These are phyloP conservation scores for Capsella rubella DNA, from an alignment of 441 rosid species.

Conservation along the genomic window DNA sequence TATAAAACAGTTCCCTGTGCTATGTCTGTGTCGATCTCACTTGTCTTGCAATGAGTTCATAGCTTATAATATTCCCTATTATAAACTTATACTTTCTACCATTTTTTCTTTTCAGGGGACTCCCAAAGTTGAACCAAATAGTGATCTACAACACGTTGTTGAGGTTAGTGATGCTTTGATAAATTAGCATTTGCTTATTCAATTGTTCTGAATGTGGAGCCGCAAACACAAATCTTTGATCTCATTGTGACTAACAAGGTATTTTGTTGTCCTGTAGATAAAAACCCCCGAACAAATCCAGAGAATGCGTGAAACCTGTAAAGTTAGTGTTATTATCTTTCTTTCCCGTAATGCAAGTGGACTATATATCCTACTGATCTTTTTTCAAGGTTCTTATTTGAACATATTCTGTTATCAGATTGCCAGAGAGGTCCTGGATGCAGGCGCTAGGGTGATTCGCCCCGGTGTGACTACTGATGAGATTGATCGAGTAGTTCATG, in stretches of 20 bases:
- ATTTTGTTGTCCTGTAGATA: conserved; percentile 56
- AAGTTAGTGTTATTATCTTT: conserved; percentile 55
- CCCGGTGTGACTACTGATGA: conserved; percentile 97
- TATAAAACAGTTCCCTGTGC: not conserved
- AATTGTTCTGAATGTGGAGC: conserved; percentile 5
- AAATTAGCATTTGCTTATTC: not conserved
- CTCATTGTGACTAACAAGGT: conserved; percentile 27
- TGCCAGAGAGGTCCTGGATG: conserved; percentile 92
- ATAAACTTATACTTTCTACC: conserved; percentile 1
- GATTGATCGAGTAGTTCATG: conserved; percentile 93
- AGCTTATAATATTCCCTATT: conserved; percentile 9
- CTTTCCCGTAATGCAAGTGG: not conserved
- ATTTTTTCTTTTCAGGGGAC: conserved; percentile 59
- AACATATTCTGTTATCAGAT: conserved; percentile 54
- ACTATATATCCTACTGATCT: not conserved
- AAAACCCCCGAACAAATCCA: conserved; percentile 82
- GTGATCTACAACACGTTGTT: conserved; percentile 84
- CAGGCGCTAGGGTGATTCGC: conserved; percentile 73
- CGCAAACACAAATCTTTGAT: not conserved
- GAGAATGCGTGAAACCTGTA: conserved; percentile 92
- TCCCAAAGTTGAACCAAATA: conserved; percentile 84
- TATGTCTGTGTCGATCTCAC: not conserved
- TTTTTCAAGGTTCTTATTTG: conserved; percentile 11
- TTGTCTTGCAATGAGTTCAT: not conserved
- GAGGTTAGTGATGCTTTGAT: conserved; percentile 59